phyloP scores from a whole-genome alignment of 495 filamentous ascomycete species.

The Penicillium silybi region DNA sequence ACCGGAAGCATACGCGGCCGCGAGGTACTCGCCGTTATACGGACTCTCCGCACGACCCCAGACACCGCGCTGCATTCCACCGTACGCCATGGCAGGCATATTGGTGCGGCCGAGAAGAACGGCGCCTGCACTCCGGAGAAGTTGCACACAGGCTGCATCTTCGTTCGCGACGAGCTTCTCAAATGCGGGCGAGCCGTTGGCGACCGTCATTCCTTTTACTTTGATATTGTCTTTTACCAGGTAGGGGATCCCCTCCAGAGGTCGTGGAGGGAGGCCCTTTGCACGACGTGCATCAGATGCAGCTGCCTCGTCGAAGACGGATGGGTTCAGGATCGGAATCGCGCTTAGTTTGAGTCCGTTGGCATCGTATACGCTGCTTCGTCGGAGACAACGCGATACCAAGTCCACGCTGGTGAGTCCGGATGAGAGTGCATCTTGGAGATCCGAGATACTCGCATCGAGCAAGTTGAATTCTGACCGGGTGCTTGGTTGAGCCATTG shows the following conservation, averaged over 20 bases:
- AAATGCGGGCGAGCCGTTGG: conserved; percentile 50
- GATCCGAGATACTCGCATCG: conserved; percentile 52
- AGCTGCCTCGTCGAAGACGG: conserved; percentile 28
- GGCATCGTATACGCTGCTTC: conserved; percentile 38
- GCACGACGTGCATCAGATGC: conserved; percentile 30
- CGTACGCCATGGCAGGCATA: conserved; percentile 42
- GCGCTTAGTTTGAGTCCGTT: conserved; percentile 29
- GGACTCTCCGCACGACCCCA: conserved; percentile 37
- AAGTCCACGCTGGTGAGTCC: conserved; percentile 47
- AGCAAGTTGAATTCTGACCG: conserved; percentile 54
- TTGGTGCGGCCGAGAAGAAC: conserved; percentile 55
- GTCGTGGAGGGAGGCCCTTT: conserved; percentile 31
- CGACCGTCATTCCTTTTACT: conserved; percentile 63
- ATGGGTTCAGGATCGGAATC: conserved; percentile 29
- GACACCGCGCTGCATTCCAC: conserved; percentile 38
- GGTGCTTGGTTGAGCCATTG: conserved; percentile 11
- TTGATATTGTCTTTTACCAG: conserved; percentile 70
- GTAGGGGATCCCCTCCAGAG: conserved; percentile 69
- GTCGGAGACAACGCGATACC: conserved; percentile 44
- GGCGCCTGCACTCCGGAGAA: conserved; percentile 59
- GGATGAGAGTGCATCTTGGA: conserved; percentile 39
- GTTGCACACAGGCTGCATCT: conserved; percentile 57
- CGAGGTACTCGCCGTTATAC: conserved; percentile 29
- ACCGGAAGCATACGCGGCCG: conserved; percentile 34
- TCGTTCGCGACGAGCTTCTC: conserved; percentile 58